phyloP scores from a whole-genome alignment of 192 early-diverging fungal genomes.

The Rhizoclosmatium globosum region DNA sequence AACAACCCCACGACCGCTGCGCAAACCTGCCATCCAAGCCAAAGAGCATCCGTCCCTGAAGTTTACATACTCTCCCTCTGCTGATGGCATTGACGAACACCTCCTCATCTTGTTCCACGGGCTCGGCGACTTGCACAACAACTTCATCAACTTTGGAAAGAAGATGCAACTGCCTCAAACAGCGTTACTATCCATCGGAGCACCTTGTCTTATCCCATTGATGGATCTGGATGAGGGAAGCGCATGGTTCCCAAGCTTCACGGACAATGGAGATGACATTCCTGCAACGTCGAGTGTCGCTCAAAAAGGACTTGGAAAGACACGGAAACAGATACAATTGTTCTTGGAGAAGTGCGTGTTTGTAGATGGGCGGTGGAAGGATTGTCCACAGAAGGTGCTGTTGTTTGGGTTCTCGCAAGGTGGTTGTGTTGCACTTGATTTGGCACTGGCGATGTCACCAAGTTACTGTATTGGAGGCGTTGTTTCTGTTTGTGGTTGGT shows the following conservation, averaged over 20 bases:
- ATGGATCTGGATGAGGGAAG: constrained; percentile 64
- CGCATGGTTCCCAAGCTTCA: constrained; percentile 75
- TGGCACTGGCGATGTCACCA: constrained; percentile 59
- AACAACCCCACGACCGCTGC: not conserved
- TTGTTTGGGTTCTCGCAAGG: constrained; percentile 84
- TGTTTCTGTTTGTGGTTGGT: constrained; percentile 68
- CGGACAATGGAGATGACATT: constrained; percentile 54
- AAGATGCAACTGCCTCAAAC: constrained; percentile 75
- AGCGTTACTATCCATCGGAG: constrained; percentile 50
- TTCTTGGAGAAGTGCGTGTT: constrained; percentile 58
- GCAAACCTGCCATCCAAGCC: constrained; percentile 3
- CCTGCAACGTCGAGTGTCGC: constrained; percentile 47
- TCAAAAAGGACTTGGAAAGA: constrained; percentile 53
- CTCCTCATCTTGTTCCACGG: constrained; percentile 78
- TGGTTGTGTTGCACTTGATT: constrained; percentile 70
- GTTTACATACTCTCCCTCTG: constrained; percentile 7
- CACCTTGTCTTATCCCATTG: constrained; percentile 44
- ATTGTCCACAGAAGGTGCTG: constrained; percentile 54
- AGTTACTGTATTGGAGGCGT: constrained; percentile 52
- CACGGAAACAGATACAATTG: constrained; percentile 50
- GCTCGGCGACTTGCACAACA: constrained; percentile 72
- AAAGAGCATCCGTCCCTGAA: constrained; percentile 4
- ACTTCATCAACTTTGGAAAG: constrained; percentile 69
- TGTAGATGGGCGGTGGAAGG: constrained; percentile 46
- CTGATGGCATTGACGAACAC: constrained; percentile 59